Evolutionary conservation across 768 basidiomycete species (phyloP), one percentile per base, ranked within the genome.

Genomic region (Termitomyces titanicus): DNA sequence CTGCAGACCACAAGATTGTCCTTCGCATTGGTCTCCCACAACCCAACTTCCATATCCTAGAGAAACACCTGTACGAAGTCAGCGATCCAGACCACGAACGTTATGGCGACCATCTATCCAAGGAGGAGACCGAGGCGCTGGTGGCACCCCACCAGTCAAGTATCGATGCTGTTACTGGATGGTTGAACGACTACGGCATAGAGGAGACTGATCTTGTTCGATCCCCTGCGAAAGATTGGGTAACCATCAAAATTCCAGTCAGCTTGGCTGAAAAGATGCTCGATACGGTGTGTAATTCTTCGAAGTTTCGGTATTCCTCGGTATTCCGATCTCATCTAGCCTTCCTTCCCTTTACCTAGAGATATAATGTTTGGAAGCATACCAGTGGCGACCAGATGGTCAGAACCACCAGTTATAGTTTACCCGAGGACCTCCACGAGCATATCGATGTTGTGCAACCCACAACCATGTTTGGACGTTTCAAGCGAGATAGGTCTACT

Each of bases 391-490:
- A 84, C 29, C 66, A 73, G 13, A 66, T 88, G 34, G 71, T 88
- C 56, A 80, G 89, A 51, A 86, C 89, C n/a, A 84, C 82, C 3
- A 74, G 72, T 55, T 90, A 88, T 71, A 84, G 82, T 61, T 77
- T 91, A 17, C 88, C 88, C 0, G 73, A 74, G 44, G 57, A 78
- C 53, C 67, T 89, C 44, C 77, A 84, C 60, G 69, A 72, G 3
- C 85, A 89, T 62, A 66, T 89, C 53, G 85, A 88, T 35, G 67
- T 89, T 29, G 72, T 90, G 27, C 86, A 89, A 57, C 88, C 88
- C 0, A 89, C 88, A 2, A 89, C 86, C 1, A 77, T 82, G 66
- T 90, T 89, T 61, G 71, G 76, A 40, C 52, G 44, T 17, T 53
- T 53, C 22, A 74, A 71, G 48, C 65, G 71, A 12, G 72, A 78